These are phyloP conservation scores for Phaeophleospora eucalypticola DNA, from an alignment of 2,329 filamentous ascomycete species.

Conservation along the genomic window DNA sequence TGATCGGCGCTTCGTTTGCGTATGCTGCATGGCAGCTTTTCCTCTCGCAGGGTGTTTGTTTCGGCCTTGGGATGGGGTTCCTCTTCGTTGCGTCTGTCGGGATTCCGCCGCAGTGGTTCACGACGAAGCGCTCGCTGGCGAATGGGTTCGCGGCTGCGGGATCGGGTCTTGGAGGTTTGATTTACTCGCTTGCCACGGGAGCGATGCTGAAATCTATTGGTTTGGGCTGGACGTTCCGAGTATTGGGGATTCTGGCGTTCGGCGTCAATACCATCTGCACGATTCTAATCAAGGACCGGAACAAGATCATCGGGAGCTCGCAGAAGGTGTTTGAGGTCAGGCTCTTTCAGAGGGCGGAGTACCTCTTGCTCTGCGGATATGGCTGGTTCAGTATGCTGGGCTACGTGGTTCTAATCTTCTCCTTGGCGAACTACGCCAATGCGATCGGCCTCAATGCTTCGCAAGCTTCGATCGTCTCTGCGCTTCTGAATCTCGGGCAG, in stretches of 20 bases:
- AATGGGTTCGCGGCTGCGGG: constrained; percentile 67
- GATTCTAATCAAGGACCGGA: constrained; percentile 65
- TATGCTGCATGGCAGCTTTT: constrained; percentile 70
- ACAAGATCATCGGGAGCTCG: constrained; percentile 64
- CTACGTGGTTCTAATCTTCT: constrained; percentile 74
- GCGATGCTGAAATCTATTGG: constrained; percentile 64
- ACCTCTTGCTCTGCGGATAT: constrained; percentile 61
- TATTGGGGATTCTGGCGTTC: constrained; percentile 60
- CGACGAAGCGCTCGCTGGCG: constrained; percentile 61
- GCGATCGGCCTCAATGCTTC: constrained; percentile 62
- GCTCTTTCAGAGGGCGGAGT: constrained; percentile 60
- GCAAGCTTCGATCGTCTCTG: constrained; percentile 68
- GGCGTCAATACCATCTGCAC: constrained; percentile 61
- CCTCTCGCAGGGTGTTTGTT: constrained; percentile 68
- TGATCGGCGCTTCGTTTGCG: constrained; percentile 69
- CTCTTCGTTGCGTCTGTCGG: constrained; percentile 66
- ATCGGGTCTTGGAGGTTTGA: constrained; percentile 68
- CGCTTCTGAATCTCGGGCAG: constrained; percentile 65
- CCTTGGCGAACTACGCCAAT: constrained; percentile 67
- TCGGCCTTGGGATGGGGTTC: constrained; percentile 75
- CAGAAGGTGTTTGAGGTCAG: constrained; percentile 62
- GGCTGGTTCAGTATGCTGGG: constrained; percentile 68
- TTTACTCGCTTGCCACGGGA: constrained; percentile 64
- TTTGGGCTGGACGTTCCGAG: constrained; percentile 63
- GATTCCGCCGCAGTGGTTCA: constrained; percentile 72